Percentiles rank a stretch among this genome's conserved stretches.
Evolutionary conservation across 2,329 filamentous ascomycete genomes (phyloP).

Genomic region (Capronia americana): DNA sequence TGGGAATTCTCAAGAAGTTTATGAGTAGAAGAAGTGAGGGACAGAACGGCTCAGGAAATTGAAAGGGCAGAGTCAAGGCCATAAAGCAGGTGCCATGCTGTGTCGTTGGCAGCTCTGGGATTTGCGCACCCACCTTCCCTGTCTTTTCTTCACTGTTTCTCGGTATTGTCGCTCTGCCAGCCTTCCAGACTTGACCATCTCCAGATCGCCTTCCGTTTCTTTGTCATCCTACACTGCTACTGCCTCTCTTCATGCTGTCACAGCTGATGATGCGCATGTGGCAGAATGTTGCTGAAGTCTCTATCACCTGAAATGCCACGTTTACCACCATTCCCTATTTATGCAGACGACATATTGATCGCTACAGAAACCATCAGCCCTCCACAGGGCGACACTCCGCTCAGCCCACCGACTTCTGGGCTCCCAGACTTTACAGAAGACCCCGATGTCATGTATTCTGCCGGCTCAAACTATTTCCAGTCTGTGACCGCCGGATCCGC

Average conservation of each 20-base stretch:
- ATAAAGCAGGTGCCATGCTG: neutral
- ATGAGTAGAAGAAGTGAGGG: conserved; percentile 8
- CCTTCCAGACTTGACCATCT: neutral
- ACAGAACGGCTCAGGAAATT: conserved; percentile 8
- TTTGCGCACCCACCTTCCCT: neutral
- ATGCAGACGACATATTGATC: conserved; percentile 1
- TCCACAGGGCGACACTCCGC: neutral
- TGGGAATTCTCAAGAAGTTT: conserved; percentile 46
- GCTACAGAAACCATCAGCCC: conserved; percentile 4
- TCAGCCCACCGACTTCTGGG: conserved; percentile 12
- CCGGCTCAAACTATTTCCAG: neutral
- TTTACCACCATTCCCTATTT: conserved; percentile 1
- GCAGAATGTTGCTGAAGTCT: neutral
- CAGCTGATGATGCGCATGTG: neutral
- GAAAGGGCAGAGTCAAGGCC: conserved; percentile 11
- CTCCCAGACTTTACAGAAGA: conserved; percentile 3
- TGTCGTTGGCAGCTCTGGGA: neutral
- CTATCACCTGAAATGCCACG: neutral
- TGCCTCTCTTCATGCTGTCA: neutral
- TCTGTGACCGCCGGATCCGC: neutral
- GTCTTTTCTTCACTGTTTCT: neutral
- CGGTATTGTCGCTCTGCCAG: neutral
- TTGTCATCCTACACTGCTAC: neutral
- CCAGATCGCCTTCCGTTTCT: conserved; percentile 1
- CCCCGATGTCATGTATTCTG: conserved; percentile 8